These are phyloP conservation scores for Nemania sp. DNA, from an alignment of 2,329 filamentous ascomycete genomes.

Conservation along the genomic window DNA sequence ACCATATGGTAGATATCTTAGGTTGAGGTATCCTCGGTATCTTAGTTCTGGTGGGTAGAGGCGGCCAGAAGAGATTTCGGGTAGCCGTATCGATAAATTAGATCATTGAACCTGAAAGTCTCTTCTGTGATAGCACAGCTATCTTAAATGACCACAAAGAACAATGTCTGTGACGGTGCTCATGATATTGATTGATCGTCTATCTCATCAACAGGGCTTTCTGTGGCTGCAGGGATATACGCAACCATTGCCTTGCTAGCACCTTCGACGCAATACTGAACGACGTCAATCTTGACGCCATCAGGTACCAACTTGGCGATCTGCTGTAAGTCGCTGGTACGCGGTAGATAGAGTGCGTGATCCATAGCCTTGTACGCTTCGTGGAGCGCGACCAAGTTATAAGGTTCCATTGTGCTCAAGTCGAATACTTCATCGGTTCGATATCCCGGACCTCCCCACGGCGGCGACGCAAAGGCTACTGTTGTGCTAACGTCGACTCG, in stretches of 20 bases:
- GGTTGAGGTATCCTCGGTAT: too few species aligned
- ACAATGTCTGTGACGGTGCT: not conserved
- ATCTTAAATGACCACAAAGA: too few species aligned
- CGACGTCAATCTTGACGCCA: constrained; percentile 66
- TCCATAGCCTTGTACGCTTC: constrained; percentile 61
- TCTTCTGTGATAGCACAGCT: too few species aligned
- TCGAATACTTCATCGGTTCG: constrained; percentile 73
- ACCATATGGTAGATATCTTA: too few species aligned
- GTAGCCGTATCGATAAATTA: too few species aligned
- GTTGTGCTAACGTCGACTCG: constrained; percentile 47
- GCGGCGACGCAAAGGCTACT: constrained; percentile 60
- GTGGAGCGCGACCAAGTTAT: constrained; percentile 68
- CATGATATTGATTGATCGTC: constrained; percentile 10
- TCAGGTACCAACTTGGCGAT: constrained; percentile 61
- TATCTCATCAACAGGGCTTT: not conserved
- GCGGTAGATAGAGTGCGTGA: constrained; percentile 78
- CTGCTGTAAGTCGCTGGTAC: constrained; percentile 81
- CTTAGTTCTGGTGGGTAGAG: too few species aligned
- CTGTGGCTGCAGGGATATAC: constrained; percentile 52
- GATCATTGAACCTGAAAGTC: too few species aligned
- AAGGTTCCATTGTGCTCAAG: constrained; percentile 84
- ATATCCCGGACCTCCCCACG: constrained; percentile 64
- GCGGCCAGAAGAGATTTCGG: too few species aligned
- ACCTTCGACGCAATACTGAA: constrained; percentile 90
- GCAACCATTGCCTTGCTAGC: constrained; percentile 82